These are phyloP conservation scores for Zhuliangozyma parablackwelliae DNA, from an alignment of 1,139 yeast species.

Conservation along the genomic window DNA sequence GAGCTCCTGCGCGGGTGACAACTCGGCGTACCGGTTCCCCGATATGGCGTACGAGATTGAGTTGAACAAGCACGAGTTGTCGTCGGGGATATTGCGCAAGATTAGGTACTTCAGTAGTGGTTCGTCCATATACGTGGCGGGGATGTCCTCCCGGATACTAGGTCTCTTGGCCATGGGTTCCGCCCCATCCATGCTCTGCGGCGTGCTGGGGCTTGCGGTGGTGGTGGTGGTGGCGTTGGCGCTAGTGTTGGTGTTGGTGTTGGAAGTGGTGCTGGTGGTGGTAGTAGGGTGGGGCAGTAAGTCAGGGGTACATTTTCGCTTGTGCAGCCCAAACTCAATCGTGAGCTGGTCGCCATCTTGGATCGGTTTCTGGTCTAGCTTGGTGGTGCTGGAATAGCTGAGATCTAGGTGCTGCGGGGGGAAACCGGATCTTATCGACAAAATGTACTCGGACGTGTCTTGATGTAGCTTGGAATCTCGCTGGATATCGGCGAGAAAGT, in stretches of 20 bases:
- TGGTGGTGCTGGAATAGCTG: slow-evolving; percentile 8
- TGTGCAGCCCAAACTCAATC: slow-evolving; percentile 19
- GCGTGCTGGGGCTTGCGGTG: too few relatives aligned
- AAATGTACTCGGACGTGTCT: slow-evolving; percentile 8
- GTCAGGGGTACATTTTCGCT: too few relatives aligned
- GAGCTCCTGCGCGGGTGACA: slow-evolving; percentile 34
- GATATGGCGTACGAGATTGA: slow-evolving; percentile 57
- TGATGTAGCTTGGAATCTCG: slow-evolving; percentile 12
- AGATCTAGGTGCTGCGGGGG: slow-evolving; percentile 52
- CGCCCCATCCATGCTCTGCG: too few relatives aligned
- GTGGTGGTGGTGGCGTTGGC: not conserved
- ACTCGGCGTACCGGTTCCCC: slow-evolving; percentile 16
- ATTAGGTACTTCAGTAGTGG: slow-evolving; percentile 25
- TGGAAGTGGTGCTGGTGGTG: too few relatives aligned
- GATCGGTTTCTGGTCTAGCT: slow-evolving; percentile 40
- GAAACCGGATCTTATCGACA: slow-evolving; percentile 47
- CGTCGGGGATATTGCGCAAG: slow-evolving; percentile 67
- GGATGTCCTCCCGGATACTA: slow-evolving; percentile 18
- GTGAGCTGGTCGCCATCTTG: slow-evolving; percentile 56
- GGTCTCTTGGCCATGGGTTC: slow-evolving; percentile 5
- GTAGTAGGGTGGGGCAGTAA: too few relatives aligned
- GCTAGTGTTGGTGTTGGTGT: not conserved
- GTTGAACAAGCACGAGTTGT: slow-evolving; percentile 75
- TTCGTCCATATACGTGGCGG: slow-evolving; percentile 21
- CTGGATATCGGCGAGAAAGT: slow-evolving; percentile 16